A percentile compares a stretch with the other conserved stretches of the same genome.
phyloP scores from a whole-genome alignment of 2,329 filamentous ascomycete genomes.

The Xylaria sp. region DNA sequence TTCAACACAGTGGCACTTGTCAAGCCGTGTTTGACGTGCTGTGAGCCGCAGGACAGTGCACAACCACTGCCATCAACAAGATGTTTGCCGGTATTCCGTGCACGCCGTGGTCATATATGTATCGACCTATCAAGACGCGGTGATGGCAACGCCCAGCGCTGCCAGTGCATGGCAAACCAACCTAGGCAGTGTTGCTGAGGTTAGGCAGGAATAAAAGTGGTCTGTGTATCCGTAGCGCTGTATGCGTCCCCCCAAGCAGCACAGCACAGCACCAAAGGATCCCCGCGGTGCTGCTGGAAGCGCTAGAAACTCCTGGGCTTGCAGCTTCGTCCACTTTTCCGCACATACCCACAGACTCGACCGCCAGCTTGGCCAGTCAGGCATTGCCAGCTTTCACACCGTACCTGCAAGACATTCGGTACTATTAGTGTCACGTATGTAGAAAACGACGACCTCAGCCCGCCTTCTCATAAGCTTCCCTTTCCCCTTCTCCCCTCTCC shows the following conservation, averaged over 20 bases:
- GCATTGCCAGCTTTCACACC: conserved; percentile 29
- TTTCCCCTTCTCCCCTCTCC: background rate
- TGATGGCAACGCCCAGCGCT: too few species aligned
- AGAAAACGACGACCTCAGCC: conserved; percentile 8
- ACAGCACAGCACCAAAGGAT: too few species aligned
- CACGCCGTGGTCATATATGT: background rate
- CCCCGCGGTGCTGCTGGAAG: background rate
- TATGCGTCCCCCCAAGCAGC: too few species aligned
- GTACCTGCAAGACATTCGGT: conserved; percentile 13
- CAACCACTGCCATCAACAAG: background rate
- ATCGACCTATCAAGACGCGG: background rate
- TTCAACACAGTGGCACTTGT: background rate
- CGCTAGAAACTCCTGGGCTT: conserved; percentile 1
- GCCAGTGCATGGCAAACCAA: too few species aligned
- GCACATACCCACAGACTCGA: conserved; percentile 18
- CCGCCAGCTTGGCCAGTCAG: conserved; percentile 27
- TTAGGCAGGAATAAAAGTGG: too few species aligned
- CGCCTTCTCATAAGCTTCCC: conserved; percentile 9
- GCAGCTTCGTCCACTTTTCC: conserved; percentile 15
- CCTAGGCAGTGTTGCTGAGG: too few species aligned
- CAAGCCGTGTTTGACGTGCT: background rate
- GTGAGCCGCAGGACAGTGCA: background rate
- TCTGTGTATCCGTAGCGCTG: too few species aligned
- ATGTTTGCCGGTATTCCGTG: background rate
- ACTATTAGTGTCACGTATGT: background rate